Evolutionary conservation across 2,329 filamentous ascomycete genomes (phyloP).

Genomic region (Capronia coronata): DNA sequence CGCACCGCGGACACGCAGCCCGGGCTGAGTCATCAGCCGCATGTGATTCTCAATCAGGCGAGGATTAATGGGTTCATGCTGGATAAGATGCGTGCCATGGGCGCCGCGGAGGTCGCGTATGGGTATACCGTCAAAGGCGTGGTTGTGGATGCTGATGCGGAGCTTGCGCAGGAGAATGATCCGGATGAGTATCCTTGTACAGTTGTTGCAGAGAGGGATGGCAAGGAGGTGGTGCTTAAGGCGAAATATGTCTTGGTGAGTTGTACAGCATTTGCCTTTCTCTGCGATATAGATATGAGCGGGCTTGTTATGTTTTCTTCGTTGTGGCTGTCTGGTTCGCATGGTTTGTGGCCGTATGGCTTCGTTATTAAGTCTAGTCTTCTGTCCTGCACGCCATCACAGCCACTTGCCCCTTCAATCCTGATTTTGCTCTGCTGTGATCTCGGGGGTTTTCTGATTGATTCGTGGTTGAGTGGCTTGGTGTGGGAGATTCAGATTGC

Average conservation of each 20-base stretch:
- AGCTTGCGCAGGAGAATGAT: slow-evolving; percentile 32
- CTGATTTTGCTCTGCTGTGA: too few species aligned
- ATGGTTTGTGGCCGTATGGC: too few species aligned
- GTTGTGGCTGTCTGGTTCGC: too few species aligned
- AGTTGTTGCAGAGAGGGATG: slow-evolving; percentile 41
- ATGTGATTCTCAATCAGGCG: slow-evolving; percentile 54
- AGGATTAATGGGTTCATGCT: slow-evolving; percentile 52
- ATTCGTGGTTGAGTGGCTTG: too few species aligned
- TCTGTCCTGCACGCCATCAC: too few species aligned
- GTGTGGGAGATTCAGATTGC: too few species aligned
- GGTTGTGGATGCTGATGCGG: slow-evolving; percentile 40
- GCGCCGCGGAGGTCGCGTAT: slow-evolving; percentile 48
- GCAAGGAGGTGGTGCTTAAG: slow-evolving; percentile 32
- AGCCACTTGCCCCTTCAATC: too few species aligned
- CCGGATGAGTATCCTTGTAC: slow-evolving; percentile 41
- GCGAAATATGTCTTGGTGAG: slow-evolving; percentile 39
- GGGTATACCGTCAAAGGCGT: slow-evolving; percentile 48
- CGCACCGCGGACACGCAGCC: slow-evolving; percentile 50
- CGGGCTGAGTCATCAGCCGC: slow-evolving; percentile 49
- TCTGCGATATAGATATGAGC: too few species aligned
- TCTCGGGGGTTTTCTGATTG: too few species aligned
- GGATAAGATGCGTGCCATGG: slow-evolving; percentile 41
- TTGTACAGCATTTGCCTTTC: too few species aligned
- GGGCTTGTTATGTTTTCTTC: too few species aligned
- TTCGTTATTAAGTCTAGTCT: too few species aligned